Evolutionary conservation across 306 rosid genomes (phyloP).

Genomic region (Cucurbita moschata): DNA sequence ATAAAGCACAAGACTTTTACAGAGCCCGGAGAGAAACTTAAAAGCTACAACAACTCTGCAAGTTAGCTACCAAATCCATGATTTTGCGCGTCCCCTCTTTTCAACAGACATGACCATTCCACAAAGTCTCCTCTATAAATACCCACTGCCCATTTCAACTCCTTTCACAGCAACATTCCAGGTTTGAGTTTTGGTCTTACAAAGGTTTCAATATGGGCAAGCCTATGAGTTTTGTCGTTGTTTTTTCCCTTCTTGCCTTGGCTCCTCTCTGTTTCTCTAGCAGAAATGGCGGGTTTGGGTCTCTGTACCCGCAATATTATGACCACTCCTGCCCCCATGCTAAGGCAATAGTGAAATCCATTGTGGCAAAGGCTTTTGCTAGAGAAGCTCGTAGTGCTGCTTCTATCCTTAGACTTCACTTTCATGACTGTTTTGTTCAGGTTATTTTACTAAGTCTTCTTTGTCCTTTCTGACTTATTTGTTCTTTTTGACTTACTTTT

Average conservation of each 20-base stretch:
- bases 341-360: slow-evolving; percentile 44
- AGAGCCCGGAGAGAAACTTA: too few relatives aligned
- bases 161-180: slow-evolving; percentile 9
- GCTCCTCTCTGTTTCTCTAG: slow-evolving; percentile 36
- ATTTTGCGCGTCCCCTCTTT: neutral
- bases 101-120: slow-evolving; percentile 1
- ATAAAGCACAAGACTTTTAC: neutral
- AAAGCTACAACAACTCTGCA: neutral
- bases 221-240: slow-evolving; percentile 17
- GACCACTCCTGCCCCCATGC: slow-evolving; percentile 64
- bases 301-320: slow-evolving; percentile 64
- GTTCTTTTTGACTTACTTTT: too few relatives aligned
- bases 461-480: neutral
- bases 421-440: slow-evolving; percentile 93
- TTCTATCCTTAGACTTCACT: slow-evolving; percentile 70
- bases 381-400: slow-evolving; percentile 69
- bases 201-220: slow-evolving; percentile 22
- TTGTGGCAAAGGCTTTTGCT: slow-evolving; percentile 49
- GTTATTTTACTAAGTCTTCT: slow-evolving; percentile 6
- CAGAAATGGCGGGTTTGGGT: slow-evolving; percentile 16
- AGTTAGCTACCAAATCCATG: slow-evolving; percentile 38
- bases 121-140: slow-evolving; percentile 25
- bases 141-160: slow-evolving; percentile 5
- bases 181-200: neutral
- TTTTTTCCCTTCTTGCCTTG: slow-evolving; percentile 44